Percentiles rank a stretch among this genome's conserved stretches.
Evolutionary conservation across 352 stramenopile genomes (phyloP).

Genomic region (Pythium volutum): DNA sequence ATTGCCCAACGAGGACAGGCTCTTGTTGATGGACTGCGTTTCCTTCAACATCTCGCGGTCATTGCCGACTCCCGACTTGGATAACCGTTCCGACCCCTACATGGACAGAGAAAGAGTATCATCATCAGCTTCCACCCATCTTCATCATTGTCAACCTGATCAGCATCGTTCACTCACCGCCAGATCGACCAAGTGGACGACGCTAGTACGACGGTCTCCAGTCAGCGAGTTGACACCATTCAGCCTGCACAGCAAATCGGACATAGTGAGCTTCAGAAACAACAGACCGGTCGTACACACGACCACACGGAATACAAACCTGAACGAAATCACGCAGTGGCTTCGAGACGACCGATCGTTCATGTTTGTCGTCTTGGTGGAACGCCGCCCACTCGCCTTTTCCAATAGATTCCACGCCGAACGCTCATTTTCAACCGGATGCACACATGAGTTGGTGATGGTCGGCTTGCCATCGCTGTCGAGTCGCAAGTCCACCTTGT

Average conservation of each 20-base stretch:
- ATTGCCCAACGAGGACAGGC: constrained; percentile 76
- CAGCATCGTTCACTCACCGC: constrained; percentile 47
- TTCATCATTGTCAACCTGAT: background rate
- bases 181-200: constrained; percentile 81
- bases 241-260: constrained; percentile 32
- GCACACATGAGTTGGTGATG: constrained; percentile 62
- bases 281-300: background rate
- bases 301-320: constrained; percentile 30
- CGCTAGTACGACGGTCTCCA: constrained; percentile 48
- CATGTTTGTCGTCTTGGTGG: constrained; percentile 84
- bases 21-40: constrained; percentile 87
- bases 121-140: background rate
- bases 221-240: constrained; percentile 60
- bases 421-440: constrained; percentile 49
- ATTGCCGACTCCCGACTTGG: constrained; percentile 71
- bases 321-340: constrained; percentile 84
- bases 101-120: background rate
- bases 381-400: constrained; percentile 53
- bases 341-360: constrained; percentile 83
- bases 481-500: constrained; percentile 71
- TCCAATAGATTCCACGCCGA: constrained; percentile 66
- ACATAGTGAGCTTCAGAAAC: background rate
- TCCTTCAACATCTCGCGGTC: constrained; percentile 83
- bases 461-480: constrained; percentile 63
- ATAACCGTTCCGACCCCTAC: constrained; percentile 81